Evolutionary conservation across 169 alveolate genomes (phyloP).

Genomic region (Eimeria sp.): DNA sequence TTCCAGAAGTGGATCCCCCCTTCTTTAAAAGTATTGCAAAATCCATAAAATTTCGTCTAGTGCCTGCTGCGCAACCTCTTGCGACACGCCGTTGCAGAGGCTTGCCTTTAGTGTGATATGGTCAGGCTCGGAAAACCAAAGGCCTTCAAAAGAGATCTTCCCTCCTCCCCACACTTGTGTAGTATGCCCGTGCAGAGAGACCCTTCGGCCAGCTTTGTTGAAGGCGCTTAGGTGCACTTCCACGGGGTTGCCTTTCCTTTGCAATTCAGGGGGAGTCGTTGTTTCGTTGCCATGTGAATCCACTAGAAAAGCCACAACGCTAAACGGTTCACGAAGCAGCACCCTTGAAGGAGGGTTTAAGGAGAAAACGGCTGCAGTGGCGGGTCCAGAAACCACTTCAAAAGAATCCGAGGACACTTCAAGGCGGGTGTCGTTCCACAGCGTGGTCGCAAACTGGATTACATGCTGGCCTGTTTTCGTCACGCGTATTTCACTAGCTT

Average conservation of each 20-base stretch:
- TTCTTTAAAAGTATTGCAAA: not conserved
- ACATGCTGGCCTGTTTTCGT: conserved; percentile 41
- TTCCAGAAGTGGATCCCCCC: not conserved
- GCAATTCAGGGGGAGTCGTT: conserved; percentile 16
- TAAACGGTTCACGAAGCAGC: conserved; percentile 47
- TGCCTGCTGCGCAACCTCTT: not conserved
- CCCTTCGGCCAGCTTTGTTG: conserved; percentile 36
- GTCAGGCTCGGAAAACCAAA: conserved; percentile 52
- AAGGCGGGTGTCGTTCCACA: conserved; percentile 64
- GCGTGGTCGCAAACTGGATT: conserved; percentile 43
- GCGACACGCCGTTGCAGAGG: not conserved
- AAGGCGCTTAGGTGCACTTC: conserved; percentile 42
- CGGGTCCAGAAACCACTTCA: conserved; percentile 64
- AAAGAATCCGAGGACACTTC: conserved; percentile 60
- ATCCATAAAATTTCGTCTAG: not conserved
- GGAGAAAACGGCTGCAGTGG: conserved; percentile 39
- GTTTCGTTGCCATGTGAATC: conserved; percentile 56
- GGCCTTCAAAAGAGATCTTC: conserved; percentile 39
- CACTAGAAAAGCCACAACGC: conserved; percentile 54
- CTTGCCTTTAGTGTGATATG: conserved; percentile 42
- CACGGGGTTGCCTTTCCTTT: conserved; percentile 15
- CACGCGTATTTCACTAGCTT: conserved; percentile 20
- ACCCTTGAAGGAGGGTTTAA: conserved; percentile 55
- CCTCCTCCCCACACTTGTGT: conserved; percentile 60
- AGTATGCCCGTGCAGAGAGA: conserved; percentile 12